Percentiles rank a stretch among this genome's conserved stretches.
These are phyloP conservation scores for Naematelia aurantialba DNA, from an alignment of 768 basidiomycete genomes.

Conservation along the genomic window DNA sequence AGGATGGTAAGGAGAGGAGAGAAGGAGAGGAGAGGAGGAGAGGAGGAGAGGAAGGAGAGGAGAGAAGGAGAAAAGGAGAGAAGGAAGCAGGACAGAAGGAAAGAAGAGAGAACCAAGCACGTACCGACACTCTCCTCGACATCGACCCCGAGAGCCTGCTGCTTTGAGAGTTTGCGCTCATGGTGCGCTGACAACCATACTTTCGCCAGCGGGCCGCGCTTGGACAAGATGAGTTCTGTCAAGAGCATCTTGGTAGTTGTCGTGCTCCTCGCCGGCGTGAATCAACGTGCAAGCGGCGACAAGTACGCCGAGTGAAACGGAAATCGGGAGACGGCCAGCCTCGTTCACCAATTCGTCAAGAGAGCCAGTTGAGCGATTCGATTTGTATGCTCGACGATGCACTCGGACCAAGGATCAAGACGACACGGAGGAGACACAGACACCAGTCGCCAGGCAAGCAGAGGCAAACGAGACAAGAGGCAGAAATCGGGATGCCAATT, in stretches of 20 bases:
- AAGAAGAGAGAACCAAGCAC: constrained; percentile 41
- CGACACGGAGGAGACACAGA: too few species aligned
- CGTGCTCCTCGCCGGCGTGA: too few species aligned
- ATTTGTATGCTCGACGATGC: too few species aligned
- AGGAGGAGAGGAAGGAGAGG: not conserved
- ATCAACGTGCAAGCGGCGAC: too few species aligned
- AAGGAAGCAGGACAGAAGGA: not conserved
- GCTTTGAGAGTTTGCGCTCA: constrained; percentile 95
- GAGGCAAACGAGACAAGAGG: not conserved
- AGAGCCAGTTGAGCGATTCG: too few species aligned
- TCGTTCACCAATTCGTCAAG: too few species aligned
- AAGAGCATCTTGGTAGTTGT: constrained; percentile 57
- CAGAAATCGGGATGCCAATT: not conserved
- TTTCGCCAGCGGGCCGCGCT: constrained; percentile 87
- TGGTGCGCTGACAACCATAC: constrained; percentile 99
- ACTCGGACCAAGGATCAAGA: not conserved
- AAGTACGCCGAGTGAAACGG: not conserved
- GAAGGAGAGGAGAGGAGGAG: not conserved
- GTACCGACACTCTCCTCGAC: constrained; percentile 87
- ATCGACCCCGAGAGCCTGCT: constrained; percentile 88
- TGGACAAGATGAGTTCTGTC: constrained; percentile 87
- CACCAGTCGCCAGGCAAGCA: too few species aligned
- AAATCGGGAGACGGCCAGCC: not conserved
- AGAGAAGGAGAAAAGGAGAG: not conserved
- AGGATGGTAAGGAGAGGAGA: not conserved